These are phyloP conservation scores for Candida awuae DNA, from an alignment of 805 yeast species.

Conservation along the genomic window DNA sequence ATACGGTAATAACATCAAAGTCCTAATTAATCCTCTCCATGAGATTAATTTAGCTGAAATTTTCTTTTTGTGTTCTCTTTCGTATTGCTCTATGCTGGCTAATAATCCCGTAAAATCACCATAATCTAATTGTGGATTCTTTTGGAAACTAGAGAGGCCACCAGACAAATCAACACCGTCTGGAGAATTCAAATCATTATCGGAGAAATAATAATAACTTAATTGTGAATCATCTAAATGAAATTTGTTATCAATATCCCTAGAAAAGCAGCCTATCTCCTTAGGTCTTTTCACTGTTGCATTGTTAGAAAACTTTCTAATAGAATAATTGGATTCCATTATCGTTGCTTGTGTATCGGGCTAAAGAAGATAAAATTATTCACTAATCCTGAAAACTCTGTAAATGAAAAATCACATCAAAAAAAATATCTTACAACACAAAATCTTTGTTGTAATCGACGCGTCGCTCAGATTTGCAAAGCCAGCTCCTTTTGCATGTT, in stretches of 20 bases:
- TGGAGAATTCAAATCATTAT: slow-evolving; percentile 47
- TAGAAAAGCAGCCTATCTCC: slow-evolving; percentile 62
- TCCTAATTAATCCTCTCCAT: slow-evolving; percentile 79
- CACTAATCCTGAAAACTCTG: neutral
- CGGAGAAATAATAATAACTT: slow-evolving; percentile 77
- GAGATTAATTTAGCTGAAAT: slow-evolving; percentile 62
- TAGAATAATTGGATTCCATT: slow-evolving; percentile 23
- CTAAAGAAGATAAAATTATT: neutral
- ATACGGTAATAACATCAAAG: slow-evolving; percentile 61
- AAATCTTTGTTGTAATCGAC: too few relatives aligned
- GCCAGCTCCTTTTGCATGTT: too few relatives aligned
- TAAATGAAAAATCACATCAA: neutral
- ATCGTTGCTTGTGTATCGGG: too few relatives aligned
- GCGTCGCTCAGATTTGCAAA: too few relatives aligned
- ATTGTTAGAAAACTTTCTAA: slow-evolving; percentile 35
- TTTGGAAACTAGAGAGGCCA: slow-evolving; percentile 55
- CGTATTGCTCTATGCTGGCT: slow-evolving; percentile 46
- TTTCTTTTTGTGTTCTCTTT: slow-evolving; percentile 38
- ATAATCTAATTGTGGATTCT: slow-evolving; percentile 47
- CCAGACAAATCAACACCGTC: slow-evolving; percentile 51
- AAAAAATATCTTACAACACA: neutral
- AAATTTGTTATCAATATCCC: slow-evolving; percentile 43
- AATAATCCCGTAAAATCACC: slow-evolving; percentile 53
- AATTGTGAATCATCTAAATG: slow-evolving; percentile 46
- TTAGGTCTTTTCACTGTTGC: slow-evolving; percentile 80